Base-by-base conservation (phyloP, 2,329 filamentous ascomycete genomes). In the Colletotrichum sp. region DNA sequence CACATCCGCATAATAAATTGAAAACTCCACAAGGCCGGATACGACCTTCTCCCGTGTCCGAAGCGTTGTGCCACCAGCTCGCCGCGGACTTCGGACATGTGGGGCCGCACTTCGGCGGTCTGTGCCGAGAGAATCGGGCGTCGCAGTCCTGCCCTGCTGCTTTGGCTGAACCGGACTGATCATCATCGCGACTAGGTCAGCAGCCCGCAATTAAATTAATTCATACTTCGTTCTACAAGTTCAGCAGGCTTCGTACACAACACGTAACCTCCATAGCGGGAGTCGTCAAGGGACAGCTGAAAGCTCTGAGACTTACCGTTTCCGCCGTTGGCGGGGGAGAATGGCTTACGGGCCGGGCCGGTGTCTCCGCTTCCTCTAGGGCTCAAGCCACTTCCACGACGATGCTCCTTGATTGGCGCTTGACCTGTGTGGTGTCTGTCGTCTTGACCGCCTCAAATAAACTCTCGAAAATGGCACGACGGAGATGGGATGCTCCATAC, bases 111-210 rank as follows among this genome's bases (percentile, higher is more conserved):
- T 22, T 22, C n/a, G 44, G 44, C 0, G 12, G 44, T 8, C n/a
- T 13, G 44, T 52, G 8, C 44, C 44, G 44, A 22, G 44, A 22
- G 39, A 4, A n/a, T 11, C 39, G 19, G 39, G 39, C 0, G 1
- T 44, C 16, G 8, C 34, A 36, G 34, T 2, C 13, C 34, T 19
- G 19, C 8, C 16, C 36, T 19, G 19, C 39, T 6, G 19, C 39
- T 49, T 49, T 0, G 19, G 39, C 39, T 2, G 1, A 0, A 12
- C 5, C 2, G 0, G 19, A 49, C 1, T 0, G 19, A 12, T n/a
- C 39, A 49, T 39, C 19, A 49, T 44, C 16, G 16, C 1, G 16
- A 4, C 2, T 16, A 19, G 8, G 36, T 19, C 8, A 39, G 2
- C 19, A n/a, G 39, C 3, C 39, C 39, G 39, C 16, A 2, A n/a